Evolutionary conservation across 208 protist species (phyloP).

Genomic region (Acanthamoeba royreba): DNA sequence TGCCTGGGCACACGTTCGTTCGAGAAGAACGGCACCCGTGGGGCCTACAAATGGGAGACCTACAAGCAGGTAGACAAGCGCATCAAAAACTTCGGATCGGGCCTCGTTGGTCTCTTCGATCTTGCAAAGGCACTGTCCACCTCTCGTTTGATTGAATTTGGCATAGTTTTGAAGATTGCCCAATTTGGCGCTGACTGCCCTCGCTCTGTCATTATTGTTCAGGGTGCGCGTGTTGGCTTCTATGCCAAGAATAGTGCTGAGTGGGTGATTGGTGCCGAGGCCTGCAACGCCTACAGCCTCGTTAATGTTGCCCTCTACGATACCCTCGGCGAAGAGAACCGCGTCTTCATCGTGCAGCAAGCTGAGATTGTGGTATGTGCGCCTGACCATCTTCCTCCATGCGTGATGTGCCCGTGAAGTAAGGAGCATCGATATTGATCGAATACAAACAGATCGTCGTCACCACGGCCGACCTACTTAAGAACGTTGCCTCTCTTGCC

Average conservation of each 20-base stretch:
- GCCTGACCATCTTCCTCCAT: not conserved
- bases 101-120: constrained; percentile 6
- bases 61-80: constrained; percentile 47
- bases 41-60: constrained; percentile 8
- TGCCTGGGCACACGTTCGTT: constrained; percentile 15
- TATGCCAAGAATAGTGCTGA: constrained; percentile 69
- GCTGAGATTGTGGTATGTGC: constrained; percentile 56
- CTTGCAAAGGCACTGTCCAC: not conserved
- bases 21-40: not conserved
- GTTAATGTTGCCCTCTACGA: constrained; percentile 71
- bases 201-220: too few relatives aligned
- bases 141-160: not conserved
- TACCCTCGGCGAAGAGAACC: constrained; percentile 69
- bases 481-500: not conserved
- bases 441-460: not conserved
- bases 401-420: too few relatives aligned
- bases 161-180: not conserved
- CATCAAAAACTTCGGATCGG: constrained; percentile 31
- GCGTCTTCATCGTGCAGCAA: constrained; percentile 73
- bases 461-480: not conserved
- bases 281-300: constrained; percentile 42
- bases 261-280: constrained; percentile 66
- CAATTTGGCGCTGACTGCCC: too few relatives aligned
- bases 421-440: too few relatives aligned
- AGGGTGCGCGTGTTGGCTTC: constrained; percentile 47